Evolutionary conservation across 805 yeast species (phyloP), one percentile per base, ranked within the genome.

Genomic region (Pichia thaimueangensis): DNA sequence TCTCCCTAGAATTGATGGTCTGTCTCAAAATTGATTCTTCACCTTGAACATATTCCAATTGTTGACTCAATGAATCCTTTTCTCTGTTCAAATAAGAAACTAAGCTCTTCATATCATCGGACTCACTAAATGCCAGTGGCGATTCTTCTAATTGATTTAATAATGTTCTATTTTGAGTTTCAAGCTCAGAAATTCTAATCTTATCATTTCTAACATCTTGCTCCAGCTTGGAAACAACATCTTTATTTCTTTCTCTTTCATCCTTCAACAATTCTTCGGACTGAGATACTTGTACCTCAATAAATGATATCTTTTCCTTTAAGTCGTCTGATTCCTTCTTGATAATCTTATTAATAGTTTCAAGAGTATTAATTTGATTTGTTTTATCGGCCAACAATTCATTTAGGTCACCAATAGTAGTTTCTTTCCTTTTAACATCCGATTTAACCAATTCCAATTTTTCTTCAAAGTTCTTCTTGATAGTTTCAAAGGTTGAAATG

Each of bases 21-120:
- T 74, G 76, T 47, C 75, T 71, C 23, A 79, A 60, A 30, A 74
- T 65, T 29, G 65, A 68, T 43, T 71, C 70, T 51, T 84, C 93
- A 45, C 78, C 75, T 10, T 62, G 57, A 4, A 73, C 60, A 30
- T 67, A 63, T 35, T 74, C 76, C 24, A 78, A 64, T 51, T 80
- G 83, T 8, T 78, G 71, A 37, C 78, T 81, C 1, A 80, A 69
- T 5, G 80, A 67, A 48, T 87, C 95, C 53, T 81, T 83, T 50
- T 86, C 94, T 47, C 82, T 77, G 35, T 89, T 80, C 44, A 87
- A 64, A 52, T 73, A 80, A 2, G 70, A 57, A 28, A 87, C 63
- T 22, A 86, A 70, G 48, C 80, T 80, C 31, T 70, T 68, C 49
- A 71, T 54, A 39, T 68, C 71, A 31, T 54, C 59, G n/a, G 45